phyloP scores from a whole-genome alignment of 108 stramenopile genomes.

The Cyclotella kingstonii region DNA sequence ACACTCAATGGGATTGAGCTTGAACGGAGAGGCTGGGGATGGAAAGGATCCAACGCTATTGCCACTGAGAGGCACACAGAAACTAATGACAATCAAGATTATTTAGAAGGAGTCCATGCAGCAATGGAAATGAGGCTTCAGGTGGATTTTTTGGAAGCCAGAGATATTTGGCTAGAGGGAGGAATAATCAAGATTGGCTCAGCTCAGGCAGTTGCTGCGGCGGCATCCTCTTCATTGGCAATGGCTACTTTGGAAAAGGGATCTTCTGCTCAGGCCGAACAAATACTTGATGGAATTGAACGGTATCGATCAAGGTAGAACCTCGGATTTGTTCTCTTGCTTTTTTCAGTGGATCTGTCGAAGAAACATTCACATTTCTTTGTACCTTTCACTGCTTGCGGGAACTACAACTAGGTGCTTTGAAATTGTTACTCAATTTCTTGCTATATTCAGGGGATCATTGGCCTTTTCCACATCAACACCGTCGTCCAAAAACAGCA shows the following conservation, averaged over 20 bases:
- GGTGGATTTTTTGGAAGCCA: slow-evolving; percentile 82
- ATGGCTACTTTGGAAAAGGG: slow-evolving; percentile 4
- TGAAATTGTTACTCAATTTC: slow-evolving; percentile 86
- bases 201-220: slow-evolving; percentile 26
- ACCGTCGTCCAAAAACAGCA: slow-evolving; percentile 26
- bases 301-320: slow-evolving; percentile 78
- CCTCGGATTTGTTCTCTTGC: slow-evolving; percentile 2
- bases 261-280: slow-evolving; percentile 54
- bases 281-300: slow-evolving; percentile 83
- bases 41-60: neutral
- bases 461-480: slow-evolving; percentile 38
- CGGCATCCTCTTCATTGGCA: slow-evolving; percentile 21
- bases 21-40: slow-evolving; percentile 48
- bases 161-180: slow-evolving; percentile 80
- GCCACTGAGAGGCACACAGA: neutral
- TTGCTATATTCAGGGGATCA: slow-evolving; percentile 77
- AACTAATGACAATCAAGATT: slow-evolving; percentile 1
- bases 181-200: slow-evolving; percentile 39
- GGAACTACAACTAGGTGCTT: slow-evolving; percentile 55
- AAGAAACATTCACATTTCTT: neutral
- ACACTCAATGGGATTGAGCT: slow-evolving; percentile 82
- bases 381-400: neutral
- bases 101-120: slow-evolving; percentile 69
- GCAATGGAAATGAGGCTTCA: slow-evolving; percentile 80
- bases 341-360: neutral